Percentiles rank a stretch among this genome's conserved stretches.
These are phyloP conservation scores for Porcisia hertigi DNA, from an alignment of 208 protist genomes.

Conservation along the genomic window DNA sequence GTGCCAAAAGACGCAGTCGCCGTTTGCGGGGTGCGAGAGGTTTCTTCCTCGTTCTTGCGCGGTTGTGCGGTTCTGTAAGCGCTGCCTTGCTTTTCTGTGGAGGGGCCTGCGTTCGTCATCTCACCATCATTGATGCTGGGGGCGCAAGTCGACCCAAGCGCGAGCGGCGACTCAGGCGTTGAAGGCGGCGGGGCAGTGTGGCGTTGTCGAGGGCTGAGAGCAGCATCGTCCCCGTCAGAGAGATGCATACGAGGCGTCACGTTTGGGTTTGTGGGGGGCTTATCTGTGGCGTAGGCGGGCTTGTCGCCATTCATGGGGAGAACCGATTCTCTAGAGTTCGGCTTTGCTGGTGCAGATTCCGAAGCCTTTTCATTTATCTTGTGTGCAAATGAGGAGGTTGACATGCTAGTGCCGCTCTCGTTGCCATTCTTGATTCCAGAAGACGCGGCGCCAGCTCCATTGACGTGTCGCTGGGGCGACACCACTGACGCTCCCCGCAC, in stretches of 20 bases:
- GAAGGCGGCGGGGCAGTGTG: not conserved
- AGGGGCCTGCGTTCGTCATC: not conserved
- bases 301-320: not conserved
- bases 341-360: not conserved
- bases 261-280: not conserved
- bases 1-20: not conserved
- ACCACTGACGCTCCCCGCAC: not conserved
- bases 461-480: not conserved
- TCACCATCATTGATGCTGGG: slow-evolving; percentile 2
- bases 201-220: not conserved
- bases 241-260: too few relatives aligned
- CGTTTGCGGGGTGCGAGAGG: not conserved
- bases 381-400: not conserved
- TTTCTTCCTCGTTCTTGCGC: too few relatives aligned
- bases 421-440: not conserved
- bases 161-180: slow-evolving; percentile 3
- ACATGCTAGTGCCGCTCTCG: not conserved
- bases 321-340: not conserved
- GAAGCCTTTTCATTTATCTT: not conserved
- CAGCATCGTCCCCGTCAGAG: not conserved
- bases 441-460: not conserved
- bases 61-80: not conserved
- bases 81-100: not conserved
- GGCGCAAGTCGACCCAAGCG: not conserved
- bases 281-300: not conserved